Conservation (phyloP, 2,329 filamentous ascomycete species). For the Teratosphaeriaceae sp. region DNA sequence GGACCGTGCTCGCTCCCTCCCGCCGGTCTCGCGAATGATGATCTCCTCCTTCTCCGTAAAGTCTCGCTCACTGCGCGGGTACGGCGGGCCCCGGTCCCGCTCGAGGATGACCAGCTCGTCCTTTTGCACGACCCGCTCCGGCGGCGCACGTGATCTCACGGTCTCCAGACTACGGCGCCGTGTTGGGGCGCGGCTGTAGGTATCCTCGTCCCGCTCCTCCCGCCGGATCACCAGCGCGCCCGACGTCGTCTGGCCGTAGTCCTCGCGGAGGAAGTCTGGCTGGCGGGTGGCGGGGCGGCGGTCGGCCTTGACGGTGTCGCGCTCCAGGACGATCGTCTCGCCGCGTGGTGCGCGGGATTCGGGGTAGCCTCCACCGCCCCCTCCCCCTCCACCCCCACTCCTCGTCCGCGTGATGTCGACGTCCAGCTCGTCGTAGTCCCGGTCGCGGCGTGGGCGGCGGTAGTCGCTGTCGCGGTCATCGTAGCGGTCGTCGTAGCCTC, state of each 20-base stretch:
- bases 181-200: constrained; percentile 21
- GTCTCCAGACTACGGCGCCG: constrained; percentile 23
- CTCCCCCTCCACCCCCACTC: too few relatives aligned
- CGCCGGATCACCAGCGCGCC: constrained; percentile 42
- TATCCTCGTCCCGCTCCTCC: constrained; percentile 33
- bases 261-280: constrained; percentile 46
- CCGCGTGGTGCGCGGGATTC: constrained; percentile 17
- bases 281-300: constrained; percentile 35
- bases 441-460: constrained; percentile 29
- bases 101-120: constrained; percentile 25
- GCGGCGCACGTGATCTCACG: constrained; percentile 22
- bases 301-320: constrained; percentile 25
- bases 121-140: constrained; percentile 36
- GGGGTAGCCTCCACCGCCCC: constrained; percentile 14
- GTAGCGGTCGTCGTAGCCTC: constrained; percentile 38
- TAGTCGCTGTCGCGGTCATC: constrained; percentile 41
- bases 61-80: constrained; percentile 15
- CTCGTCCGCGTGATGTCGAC: constrained; percentile 26
- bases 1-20: constrained; percentile 23
- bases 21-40: constrained; percentile 29
- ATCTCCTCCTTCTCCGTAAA: constrained; percentile 32
- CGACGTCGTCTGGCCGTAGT: constrained; percentile 40
- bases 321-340: constrained; percentile 24
- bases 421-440: constrained; percentile 46
- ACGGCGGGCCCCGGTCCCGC: constrained; percentile 15